A percentile compares a stretch with the other conserved stretches of the same genome.
Conservation (phyloP, 2,329 filamentous ascomycete species). For the Phialemonium atrogriseum region DNA sequence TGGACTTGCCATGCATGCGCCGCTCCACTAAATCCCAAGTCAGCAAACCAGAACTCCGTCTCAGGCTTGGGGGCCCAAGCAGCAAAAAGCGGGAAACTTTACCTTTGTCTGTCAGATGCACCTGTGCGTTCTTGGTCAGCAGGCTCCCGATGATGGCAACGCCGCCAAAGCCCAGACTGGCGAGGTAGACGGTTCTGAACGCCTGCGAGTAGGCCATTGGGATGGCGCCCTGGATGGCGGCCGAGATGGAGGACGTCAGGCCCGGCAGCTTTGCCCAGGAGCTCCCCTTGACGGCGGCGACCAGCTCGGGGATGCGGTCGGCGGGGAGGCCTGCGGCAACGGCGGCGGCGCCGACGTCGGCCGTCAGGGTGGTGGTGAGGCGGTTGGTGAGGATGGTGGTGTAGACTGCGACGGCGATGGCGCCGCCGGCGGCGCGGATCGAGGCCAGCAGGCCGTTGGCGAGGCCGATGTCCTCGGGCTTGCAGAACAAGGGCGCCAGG, state of each 20-base stretch:
- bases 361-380: conserved; percentile 23
- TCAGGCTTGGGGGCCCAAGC: too few species aligned
- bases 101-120: conserved; percentile 21
- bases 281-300: conserved; percentile 20
- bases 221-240: conserved; percentile 21
- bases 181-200: conserved; percentile 31
- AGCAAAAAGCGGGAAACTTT: too few species aligned
- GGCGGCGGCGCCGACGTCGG: conserved; percentile 23
- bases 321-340: conserved; percentile 26
- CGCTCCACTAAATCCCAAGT: too few species aligned
- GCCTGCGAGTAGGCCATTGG: conserved; percentile 27
- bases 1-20: too few species aligned
- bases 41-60: too few species aligned
- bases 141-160: conserved; percentile 27
- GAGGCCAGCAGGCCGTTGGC: conserved; percentile 29
- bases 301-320: conserved; percentile 21
- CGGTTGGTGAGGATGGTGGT: conserved; percentile 28
- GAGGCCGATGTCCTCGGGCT: conserved; percentile 29
- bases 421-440: conserved; percentile 25
- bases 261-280: conserved; percentile 20
- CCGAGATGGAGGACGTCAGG: conserved; percentile 21
- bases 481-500: conserved; percentile 26
- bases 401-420: conserved; percentile 24
- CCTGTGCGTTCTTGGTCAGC: conserved; percentile 25
- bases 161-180: conserved; percentile 27